Evolutionary conservation across 139 green algal species (phyloP).

Genomic region (Desmodesmus armatus): DNA sequence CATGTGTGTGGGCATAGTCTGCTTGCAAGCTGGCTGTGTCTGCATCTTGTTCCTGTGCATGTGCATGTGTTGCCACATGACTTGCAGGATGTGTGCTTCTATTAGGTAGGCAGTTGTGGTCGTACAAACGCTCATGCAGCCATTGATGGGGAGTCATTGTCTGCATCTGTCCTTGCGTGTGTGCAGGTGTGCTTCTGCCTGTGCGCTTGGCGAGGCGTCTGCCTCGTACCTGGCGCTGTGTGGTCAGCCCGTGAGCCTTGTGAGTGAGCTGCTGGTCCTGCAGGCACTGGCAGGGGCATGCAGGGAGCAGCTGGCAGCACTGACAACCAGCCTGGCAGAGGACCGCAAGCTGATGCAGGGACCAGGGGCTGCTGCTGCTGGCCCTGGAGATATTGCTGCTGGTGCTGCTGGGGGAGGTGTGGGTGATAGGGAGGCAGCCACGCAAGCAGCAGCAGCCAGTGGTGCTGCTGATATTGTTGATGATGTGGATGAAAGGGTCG

Average conservation of each 20-base stretch:
- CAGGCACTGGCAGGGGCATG: conserved; percentile 41
- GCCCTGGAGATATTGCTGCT: neutral
- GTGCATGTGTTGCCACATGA: neutral
- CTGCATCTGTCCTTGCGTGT: no score
- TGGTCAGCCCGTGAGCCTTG: conserved; percentile 26
- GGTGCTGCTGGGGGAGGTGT: neutral
- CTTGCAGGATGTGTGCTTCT: neutral
- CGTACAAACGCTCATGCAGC: neutral
- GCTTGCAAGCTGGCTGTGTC: no score
- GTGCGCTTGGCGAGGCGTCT: conserved; percentile 4
- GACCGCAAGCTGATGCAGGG: conserved; percentile 5
- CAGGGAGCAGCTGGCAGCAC: neutral
- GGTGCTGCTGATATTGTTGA: neutral
- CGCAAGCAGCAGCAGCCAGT: neutral
- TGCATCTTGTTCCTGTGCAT: neutral
- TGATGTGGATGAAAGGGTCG: neutral
- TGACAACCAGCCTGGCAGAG: conserved; percentile 38
- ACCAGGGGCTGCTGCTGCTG: neutral
- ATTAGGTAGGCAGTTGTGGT: neutral
- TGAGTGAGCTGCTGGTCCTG: conserved; percentile 40
- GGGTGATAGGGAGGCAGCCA: neutral
- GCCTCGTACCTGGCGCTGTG: conserved; percentile 32
- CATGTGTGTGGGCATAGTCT: neutral
- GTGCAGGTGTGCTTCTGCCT: conserved; percentile 29
- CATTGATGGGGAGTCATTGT: no score